Conservation (phyloP, 2,329 filamentous ascomycete genomes). For the Hymenoscyphus scutula region DNA sequence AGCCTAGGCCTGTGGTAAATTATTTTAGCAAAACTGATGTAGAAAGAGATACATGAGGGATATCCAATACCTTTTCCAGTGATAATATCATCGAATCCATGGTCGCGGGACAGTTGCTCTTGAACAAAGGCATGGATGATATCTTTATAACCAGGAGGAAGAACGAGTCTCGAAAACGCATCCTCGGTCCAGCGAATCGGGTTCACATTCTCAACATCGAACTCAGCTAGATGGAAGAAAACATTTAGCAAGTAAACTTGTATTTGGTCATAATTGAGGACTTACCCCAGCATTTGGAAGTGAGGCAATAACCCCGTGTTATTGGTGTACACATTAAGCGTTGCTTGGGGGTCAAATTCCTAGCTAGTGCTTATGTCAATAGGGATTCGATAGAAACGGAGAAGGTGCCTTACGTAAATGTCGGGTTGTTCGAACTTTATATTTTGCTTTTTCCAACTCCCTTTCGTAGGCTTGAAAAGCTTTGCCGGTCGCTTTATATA, state of each 20-base stretch:
- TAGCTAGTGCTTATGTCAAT: slow-evolving; percentile 3
- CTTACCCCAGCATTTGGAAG: slow-evolving; percentile 36
- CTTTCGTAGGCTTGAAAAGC: slow-evolving; percentile 18
- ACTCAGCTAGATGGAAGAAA: slow-evolving; percentile 23
- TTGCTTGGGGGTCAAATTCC: slow-evolving; percentile 14
- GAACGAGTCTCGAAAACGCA: slow-evolving; percentile 46
- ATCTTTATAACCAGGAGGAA: slow-evolving; percentile 48
- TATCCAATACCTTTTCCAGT: slow-evolving; percentile 23
- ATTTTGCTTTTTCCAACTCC: slow-evolving; percentile 10
- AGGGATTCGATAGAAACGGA: not conserved
- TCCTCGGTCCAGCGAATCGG: slow-evolving; percentile 40
- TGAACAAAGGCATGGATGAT: slow-evolving; percentile 47
- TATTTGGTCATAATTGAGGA: not conserved
- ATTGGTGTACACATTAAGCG: slow-evolving; percentile 32
- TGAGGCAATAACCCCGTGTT: slow-evolving; percentile 36
- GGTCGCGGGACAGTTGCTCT: slow-evolving; percentile 37
- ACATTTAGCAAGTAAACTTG: slow-evolving; percentile 8
- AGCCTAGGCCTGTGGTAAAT: slow-evolving; percentile 15
- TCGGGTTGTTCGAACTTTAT: not conserved
- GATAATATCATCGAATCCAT: slow-evolving; percentile 32
- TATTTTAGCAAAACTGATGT: slow-evolving; percentile 6
- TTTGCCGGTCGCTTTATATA: slow-evolving; percentile 19
- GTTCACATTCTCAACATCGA: slow-evolving; percentile 18
- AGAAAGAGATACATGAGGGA: not conserved
- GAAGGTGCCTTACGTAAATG: not conserved